Percentiles rank a stretch among this genome's conserved stretches.
Evolutionary conservation across 2,329 filamentous ascomycete genomes (phyloP).

Genomic region (Stylonectria norvegica): DNA sequence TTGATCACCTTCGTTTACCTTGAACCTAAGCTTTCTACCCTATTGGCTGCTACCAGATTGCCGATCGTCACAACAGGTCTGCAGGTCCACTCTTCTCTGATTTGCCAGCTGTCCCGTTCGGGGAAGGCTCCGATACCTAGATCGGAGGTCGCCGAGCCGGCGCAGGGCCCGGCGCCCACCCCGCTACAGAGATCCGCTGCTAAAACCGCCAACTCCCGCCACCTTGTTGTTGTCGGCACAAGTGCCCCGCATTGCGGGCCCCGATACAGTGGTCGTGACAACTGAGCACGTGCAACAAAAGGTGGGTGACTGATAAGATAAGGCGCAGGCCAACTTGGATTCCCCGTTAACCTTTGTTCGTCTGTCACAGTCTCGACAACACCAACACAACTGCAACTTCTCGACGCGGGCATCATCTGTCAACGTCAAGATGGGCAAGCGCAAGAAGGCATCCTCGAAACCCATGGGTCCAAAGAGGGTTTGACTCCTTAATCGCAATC

Average conservation of each 20-base stretch:
- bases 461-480: slow-evolving; percentile 82
- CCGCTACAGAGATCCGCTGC: too few relatives aligned
- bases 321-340: slow-evolving; percentile 13
- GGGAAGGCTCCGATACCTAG: too few relatives aligned
- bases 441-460: slow-evolving; percentile 91
- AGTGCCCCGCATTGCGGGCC: too few relatives aligned
- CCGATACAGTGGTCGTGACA: too few relatives aligned
- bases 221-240: too few relatives aligned
- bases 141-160: slow-evolving; percentile 27
- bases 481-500: slow-evolving; percentile 21
- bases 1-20: too few relatives aligned
- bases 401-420: slow-evolving; percentile 15
- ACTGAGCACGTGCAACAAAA: slow-evolving; percentile 25
- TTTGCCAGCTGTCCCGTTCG: too few relatives aligned
- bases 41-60: too few relatives aligned
- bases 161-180: slow-evolving; percentile 16
- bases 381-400: slow-evolving; percentile 22
- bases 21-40: too few relatives aligned
- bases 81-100: too few relatives aligned
- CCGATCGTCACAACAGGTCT: too few relatives aligned
- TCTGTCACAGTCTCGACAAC: slow-evolving; percentile 20
- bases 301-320: slow-evolving; percentile 24
- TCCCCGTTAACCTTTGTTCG: slow-evolving; percentile 13
- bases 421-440: slow-evolving; percentile 68
- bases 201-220: too few relatives aligned